A percentile compares a stretch with the other conserved stretches of the same genome.
Conservation (phyloP, 805 yeast species). For the Kuraishia molischiana region DNA sequence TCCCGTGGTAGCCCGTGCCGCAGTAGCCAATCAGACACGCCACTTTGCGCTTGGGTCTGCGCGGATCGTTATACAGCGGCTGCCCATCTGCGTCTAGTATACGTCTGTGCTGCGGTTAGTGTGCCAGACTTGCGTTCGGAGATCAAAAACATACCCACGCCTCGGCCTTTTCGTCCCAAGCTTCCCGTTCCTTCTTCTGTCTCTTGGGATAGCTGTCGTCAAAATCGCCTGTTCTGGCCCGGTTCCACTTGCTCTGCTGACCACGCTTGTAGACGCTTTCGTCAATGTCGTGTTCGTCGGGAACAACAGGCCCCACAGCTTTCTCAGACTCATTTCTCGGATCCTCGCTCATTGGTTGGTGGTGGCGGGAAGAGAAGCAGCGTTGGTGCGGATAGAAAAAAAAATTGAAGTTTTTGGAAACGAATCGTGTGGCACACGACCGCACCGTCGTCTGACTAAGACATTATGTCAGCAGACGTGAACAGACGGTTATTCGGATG, state of each 20-base stretch:
- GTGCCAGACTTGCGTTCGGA: slow-evolving; percentile 3
- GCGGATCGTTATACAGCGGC: slow-evolving; percentile 43
- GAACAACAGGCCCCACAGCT: neutral
- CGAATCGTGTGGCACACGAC: too few relatives aligned
- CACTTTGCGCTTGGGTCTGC: slow-evolving; percentile 82
- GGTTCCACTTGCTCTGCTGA: slow-evolving; percentile 4
- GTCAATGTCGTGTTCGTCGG: slow-evolving; percentile 1
- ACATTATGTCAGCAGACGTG: too few relatives aligned
- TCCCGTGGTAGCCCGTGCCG: slow-evolving; percentile 94
- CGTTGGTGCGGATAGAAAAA: neutral
- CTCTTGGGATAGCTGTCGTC: slow-evolving; percentile 3
- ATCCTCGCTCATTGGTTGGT: neutral
- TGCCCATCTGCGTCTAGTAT: slow-evolving; percentile 54
- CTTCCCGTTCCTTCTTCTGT: slow-evolving; percentile 7
- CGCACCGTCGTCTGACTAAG: too few relatives aligned
- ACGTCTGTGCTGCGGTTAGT: slow-evolving; percentile 20
- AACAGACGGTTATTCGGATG: too few relatives aligned
- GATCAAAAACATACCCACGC: slow-evolving; percentile 52
- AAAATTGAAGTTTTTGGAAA: neutral
- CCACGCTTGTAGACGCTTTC: slow-evolving; percentile 1
- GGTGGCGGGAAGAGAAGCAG: neutral
- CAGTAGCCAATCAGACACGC: slow-evolving; percentile 90
- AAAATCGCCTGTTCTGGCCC: slow-evolving; percentile 5
- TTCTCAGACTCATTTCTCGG: neutral
- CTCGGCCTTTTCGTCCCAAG: slow-evolving; percentile 20